These are phyloP conservation scores for Dimargaris xerosporica DNA, from an alignment of 192 early-diverging fungal genomes.

Conservation along the genomic window DNA sequence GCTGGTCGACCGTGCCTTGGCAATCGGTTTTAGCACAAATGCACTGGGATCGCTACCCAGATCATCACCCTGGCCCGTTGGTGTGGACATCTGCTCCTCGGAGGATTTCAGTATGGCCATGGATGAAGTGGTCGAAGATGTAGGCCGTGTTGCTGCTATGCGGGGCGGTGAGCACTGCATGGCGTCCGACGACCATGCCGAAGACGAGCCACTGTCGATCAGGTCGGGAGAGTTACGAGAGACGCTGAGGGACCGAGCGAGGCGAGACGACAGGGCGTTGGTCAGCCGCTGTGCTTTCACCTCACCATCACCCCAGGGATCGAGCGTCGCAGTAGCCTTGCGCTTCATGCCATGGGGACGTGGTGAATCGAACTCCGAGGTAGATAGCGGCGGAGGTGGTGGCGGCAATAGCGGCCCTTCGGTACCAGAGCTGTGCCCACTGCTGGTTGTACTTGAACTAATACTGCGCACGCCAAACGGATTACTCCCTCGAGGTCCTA, in stretches of 20 bases:
- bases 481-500: not conserved
- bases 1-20: slow-evolving; percentile 7
- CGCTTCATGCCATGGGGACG: not conserved
- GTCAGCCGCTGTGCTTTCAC: not conserved
- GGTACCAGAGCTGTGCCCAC: not conserved
- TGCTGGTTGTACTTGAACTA: not conserved
- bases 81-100: not conserved
- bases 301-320: slow-evolving; percentile 8
- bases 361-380: not conserved
- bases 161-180: slow-evolving; percentile 8
- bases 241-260: slow-evolving; percentile 5
- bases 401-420: not conserved
- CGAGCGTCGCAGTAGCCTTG: not conserved
- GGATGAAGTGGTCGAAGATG: not conserved
- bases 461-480: not conserved
- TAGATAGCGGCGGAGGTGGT: not conserved
- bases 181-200: not conserved
- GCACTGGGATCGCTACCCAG: not conserved
- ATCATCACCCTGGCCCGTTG: not conserved
- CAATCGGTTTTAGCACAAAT: not conserved
- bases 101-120: not conserved
- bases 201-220: not conserved
- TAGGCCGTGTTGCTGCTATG: not conserved
- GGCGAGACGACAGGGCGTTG: slow-evolving; percentile 2
- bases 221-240: not conserved